phyloP scores from a whole-genome alignment of 352 stramenopile genomes.

The Phytopythium kandeliae region DNA sequence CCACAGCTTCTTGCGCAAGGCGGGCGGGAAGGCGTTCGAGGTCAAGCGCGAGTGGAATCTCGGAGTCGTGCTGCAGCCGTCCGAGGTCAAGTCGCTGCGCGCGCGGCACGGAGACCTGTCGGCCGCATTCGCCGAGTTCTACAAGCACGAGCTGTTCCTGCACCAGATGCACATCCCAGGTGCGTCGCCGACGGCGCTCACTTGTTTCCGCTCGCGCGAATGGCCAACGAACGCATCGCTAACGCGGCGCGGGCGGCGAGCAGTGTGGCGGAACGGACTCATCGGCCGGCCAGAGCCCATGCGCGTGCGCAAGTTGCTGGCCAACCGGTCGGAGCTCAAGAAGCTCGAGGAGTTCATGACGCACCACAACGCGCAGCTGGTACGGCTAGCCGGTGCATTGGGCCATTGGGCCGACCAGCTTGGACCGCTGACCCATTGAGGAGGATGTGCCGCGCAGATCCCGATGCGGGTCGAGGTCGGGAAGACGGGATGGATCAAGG shows the following conservation, averaged over 20 bases:
- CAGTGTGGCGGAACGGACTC: slow-evolving; percentile 71
- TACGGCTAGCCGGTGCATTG: no score
- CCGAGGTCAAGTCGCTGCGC: slow-evolving; percentile 73
- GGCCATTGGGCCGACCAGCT: no score
- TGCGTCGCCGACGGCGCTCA: slow-evolving; percentile 16
- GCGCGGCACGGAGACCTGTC: slow-evolving; percentile 64
- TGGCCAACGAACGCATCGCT: background rate
- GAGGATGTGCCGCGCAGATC: slow-evolving; percentile 28
- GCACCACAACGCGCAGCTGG: slow-evolving; percentile 60
- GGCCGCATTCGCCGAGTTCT: slow-evolving; percentile 71
- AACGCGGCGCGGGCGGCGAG: background rate
- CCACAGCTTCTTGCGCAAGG: slow-evolving; percentile 56
- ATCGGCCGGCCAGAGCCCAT: slow-evolving; percentile 65
- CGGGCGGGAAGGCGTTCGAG: slow-evolving; percentile 33
- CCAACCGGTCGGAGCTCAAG: slow-evolving; percentile 71
- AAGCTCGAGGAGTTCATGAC: slow-evolving; percentile 62
- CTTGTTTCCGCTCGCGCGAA: slow-evolving; percentile 9
- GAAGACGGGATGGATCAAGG: slow-evolving; percentile 81
- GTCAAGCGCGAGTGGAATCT: slow-evolving; percentile 75
- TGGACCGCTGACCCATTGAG: no score
- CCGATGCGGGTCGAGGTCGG: slow-evolving; percentile 67
- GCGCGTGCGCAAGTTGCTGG: slow-evolving; percentile 70
- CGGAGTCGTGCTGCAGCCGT: slow-evolving; percentile 63
- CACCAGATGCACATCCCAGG: slow-evolving; percentile 76
- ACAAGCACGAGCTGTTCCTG: slow-evolving; percentile 64